Evolutionary conservation across 208 protist genomes (phyloP).

Genomic region (Trypanosoma grayi): DNA sequence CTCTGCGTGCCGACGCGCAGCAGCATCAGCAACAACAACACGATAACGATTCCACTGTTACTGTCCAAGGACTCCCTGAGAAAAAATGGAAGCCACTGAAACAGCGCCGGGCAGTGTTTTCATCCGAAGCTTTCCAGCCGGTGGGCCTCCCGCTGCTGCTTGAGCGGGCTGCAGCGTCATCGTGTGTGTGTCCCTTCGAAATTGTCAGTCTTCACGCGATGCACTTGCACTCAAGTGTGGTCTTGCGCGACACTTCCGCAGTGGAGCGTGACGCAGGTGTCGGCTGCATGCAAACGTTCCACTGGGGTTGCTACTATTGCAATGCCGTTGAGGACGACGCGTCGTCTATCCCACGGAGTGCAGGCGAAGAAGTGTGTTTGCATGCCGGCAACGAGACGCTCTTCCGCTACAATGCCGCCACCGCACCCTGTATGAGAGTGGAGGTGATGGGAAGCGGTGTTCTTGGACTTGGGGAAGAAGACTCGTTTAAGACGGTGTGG

Average conservation of each 20-base stretch:
- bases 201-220: constrained; percentile 57
- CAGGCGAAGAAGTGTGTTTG: constrained; percentile 16
- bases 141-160: constrained; percentile 8
- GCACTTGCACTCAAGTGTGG: constrained; percentile 75
- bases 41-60: not conserved
- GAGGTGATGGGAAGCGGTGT: constrained; percentile 51
- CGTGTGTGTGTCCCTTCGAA: constrained; percentile 5
- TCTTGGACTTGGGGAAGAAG: constrained; percentile 51
- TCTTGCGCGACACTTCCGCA: constrained; percentile 20
- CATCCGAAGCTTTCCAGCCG: constrained; percentile 17
- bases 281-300: constrained; percentile 22
- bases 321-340: constrained; percentile 54
- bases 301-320: constrained; percentile 90
- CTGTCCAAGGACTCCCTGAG: not conserved
- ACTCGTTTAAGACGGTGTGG: constrained; percentile 33
- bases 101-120: constrained; percentile 18
- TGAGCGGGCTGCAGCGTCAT: not conserved
- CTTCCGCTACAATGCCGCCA: constrained; percentile 35
- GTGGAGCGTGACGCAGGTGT: not conserved
- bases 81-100: constrained; percentile 26
- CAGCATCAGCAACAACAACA: not conserved
- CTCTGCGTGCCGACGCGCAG: constrained; percentile 2
- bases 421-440: not conserved
- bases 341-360: constrained; percentile 51
- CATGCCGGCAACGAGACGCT: constrained; percentile 67